Evolutionary conservation across 441 rosid species (phyloP), one percentile per base, ranked within the genome.

Genomic region (Gossypium trilobum): DNA sequence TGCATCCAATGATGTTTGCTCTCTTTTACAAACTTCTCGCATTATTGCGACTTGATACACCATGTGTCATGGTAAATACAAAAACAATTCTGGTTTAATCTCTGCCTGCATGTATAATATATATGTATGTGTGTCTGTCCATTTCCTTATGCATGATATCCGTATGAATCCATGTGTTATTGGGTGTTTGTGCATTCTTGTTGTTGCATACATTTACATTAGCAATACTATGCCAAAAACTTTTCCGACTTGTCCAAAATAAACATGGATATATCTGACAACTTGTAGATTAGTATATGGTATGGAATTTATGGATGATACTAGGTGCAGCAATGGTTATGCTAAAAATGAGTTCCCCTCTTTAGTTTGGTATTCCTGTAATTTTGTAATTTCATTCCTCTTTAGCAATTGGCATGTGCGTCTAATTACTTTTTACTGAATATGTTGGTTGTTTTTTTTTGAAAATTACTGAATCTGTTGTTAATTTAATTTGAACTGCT

Each of bases 1-100:
- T 92, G 84, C 96, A 92, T 78, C 97, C 98, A 0, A 72, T 89
- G 87, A 13, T 91, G 50, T 91, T 93, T 76, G 83, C 87, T 55
- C 71, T 76, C 52, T 81, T 92, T 66, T 91, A 84, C 80, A 89
- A 83, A 81, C 23, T 86, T 81, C 87, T 93, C 8, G 83, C 87
- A 4, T 27, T 87, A 6, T 80, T 88, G 27, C 87, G 89, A 42
- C 89, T 88, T 80, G 98, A 91, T 77, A 88, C 86, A 51, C 94
- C 94, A 33, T 85, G 75, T 86, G 75, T 89, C 61, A 87, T 88
- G 98, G 95, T 91, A 78, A 77, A 71, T 80, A 11, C 3, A 16
- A 25, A 33, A 7, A 46, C 33, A 16, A 10, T 31, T 57, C 10
- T 46, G 17, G n/a, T 25, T 48, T 39, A 48, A 48, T 59, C 42